Evolutionary conservation across 768 basidiomycete genomes (phyloP), one percentile per base, ranked within the genome.

Genomic region (Rhodotorula sphaerocarpa): DNA sequence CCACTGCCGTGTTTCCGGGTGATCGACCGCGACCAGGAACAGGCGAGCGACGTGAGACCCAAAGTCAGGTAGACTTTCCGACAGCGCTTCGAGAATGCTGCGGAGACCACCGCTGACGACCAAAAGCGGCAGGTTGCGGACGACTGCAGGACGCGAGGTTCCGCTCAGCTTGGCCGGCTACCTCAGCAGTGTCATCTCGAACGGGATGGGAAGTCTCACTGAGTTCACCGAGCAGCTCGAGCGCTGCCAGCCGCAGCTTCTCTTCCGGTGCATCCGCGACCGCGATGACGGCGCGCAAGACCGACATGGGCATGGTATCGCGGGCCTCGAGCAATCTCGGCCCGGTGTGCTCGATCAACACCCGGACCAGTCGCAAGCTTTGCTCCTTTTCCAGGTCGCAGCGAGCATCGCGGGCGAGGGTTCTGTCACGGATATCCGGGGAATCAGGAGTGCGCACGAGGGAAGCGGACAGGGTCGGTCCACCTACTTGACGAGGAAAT

Each of bases 251-350:
- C 60, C 86, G 80, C 72, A 97, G 87, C 1, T 87, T 85, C 71
- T 97, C 95, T 67, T 97, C 95, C 15, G 82, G 79, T 60, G 90
- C 87, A 74, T 99, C 95, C 0, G 92, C 90, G 18, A 95, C 83
- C 14, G 92, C 88, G 44, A 96, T 83, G n/a, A 97, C 77, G 16
- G 89, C 87, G 36, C 95, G 83, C 77, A 96, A 82, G 54, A 90
- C 81, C 33, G 84, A 78, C 70, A 87, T 84, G 11, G 86, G 85
- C 28, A 72, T 43, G 53, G 90, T 15, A 14, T 25, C 33, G 43
- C 2, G 4, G 20, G 43, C 28, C 42, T 39, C 25, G 31, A 7
- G 21, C 27, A 34, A 43, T 23, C 47, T 7, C 9, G 50, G 48
- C 20, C n/a, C 15, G 21, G 59, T 18, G 21, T 67, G 61, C n/a